Base-by-base conservation (phyloP, 208 protist genomes). In the Polymyxa betae region DNA sequence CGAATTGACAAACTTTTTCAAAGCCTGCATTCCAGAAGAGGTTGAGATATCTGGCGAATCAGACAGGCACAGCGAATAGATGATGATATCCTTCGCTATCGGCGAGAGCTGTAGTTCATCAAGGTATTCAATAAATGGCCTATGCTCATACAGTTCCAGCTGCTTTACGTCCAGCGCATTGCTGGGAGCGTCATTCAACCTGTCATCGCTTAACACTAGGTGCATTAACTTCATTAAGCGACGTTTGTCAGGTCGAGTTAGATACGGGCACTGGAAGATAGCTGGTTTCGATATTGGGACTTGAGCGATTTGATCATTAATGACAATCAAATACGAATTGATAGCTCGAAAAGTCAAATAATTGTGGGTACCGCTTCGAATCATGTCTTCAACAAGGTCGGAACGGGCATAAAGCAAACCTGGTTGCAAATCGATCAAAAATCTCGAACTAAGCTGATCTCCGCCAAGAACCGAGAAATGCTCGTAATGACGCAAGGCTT, bases 181-280 rank as follows among this genome's bases (percentile, higher is more conserved):
- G 72, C 72, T 82, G 5, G 72, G 72, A 5, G 72, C 72, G 5
- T 35, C 10, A n/a, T 5, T 20, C 5, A 40, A n/a, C 35, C 16
- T 35, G 40, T 82, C 72, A 82, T 43, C 72, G 72, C 40, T n/a
- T n/a, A 82, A 45, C 12, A 35, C 72, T 35, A 82, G 5, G n/a
- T 82, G 72, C 72, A 82, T 82, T n/a, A 82, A 82, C n/a, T 82
- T 82, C 72, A 82, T 82, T 5, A 82, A 43, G 5, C 72, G 72
- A 5, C 72, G 5, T 35, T 82, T 82, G 10, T 82, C 72, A 82
- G 72, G 12, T 35, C 72, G 72, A 35, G 5, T n/a, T 20, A 82
- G n/a, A 82, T 20, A 82, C 5, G 10, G 16, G 72, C 35, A 82
- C n/a, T 82, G 72, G 72, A 82, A 82, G 5, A 82, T 43, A 82